These are phyloP conservation scores for Inonotus hispidus DNA, from an alignment of 1,284 basidiomycete genomes.

Conservation along the genomic window DNA sequence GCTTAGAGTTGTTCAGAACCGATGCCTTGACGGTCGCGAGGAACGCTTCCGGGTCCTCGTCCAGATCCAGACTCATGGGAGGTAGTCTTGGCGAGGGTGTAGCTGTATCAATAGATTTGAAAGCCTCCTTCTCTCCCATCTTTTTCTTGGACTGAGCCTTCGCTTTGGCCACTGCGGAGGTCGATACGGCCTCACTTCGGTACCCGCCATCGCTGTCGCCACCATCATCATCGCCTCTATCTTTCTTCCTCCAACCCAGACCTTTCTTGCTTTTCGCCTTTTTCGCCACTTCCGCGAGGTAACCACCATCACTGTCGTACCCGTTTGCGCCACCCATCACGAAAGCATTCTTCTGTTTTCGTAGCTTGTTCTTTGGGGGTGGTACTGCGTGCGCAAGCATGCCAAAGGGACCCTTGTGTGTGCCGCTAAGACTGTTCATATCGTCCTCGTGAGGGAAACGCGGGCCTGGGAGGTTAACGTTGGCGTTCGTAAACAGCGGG, in stretches of 20 bases:
- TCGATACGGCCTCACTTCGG: slow-evolving; percentile 8
- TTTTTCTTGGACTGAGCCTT: neutral
- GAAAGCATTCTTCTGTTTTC: neutral
- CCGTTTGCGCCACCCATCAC: neutral
- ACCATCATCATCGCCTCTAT: neutral
- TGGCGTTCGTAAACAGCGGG: neutral
- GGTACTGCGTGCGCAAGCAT: neutral
- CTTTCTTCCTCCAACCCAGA: slow-evolving; percentile 6
- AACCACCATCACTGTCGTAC: slow-evolving; percentile 18
- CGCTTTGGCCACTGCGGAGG: neutral
- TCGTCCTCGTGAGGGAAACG: neutral
- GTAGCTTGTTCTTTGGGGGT: neutral
- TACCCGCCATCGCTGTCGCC: slow-evolving; percentile 13
- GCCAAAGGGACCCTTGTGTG: neutral
- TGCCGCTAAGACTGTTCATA: neutral
- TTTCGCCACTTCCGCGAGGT: slow-evolving; percentile 13
- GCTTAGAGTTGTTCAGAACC: neutral
- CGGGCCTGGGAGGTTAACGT: neutral
- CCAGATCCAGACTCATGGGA: neutral
- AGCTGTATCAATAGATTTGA: neutral
- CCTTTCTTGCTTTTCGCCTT: slow-evolving; percentile 4
- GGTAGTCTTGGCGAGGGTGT: neutral
- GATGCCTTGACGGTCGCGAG: slow-evolving; percentile 16
- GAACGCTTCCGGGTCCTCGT: slow-evolving; percentile 9
- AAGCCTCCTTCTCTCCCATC: neutral